Conservation (phyloP, 257 asterid genomes). For the Nicotiana tabacum region DNA sequence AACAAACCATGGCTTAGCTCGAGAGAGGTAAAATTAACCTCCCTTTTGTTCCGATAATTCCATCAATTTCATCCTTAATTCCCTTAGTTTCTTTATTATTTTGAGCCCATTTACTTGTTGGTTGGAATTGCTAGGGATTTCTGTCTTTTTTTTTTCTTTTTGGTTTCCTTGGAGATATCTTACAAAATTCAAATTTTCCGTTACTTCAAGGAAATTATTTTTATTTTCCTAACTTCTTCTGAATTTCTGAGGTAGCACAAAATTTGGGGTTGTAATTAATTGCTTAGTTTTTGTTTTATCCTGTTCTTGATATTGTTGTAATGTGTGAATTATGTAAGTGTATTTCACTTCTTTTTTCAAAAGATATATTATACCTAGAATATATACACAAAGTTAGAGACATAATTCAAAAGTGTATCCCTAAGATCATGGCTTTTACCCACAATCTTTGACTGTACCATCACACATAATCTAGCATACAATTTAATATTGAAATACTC, state of each 20-base stretch:
- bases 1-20: constrained; percentile 57
- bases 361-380: no score
- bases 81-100: not conserved
- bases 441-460: no score
- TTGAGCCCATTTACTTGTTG: not conserved
- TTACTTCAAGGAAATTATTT: not conserved
- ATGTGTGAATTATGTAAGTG: no score
- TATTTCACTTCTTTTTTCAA: no score
- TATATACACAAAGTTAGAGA: no score
- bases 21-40: constrained; percentile 46
- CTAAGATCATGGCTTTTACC: no score
- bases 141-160: not conserved
- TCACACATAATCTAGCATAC: no score
- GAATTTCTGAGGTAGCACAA: not conserved
- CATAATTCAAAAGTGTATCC: no score
- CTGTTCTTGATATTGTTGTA: not conserved
- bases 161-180: not conserved
- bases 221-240: not conserved
- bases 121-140: not conserved
- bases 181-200: not conserved
- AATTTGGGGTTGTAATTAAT: not conserved
- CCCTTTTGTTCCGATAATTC: not conserved
- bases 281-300: not conserved
- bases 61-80: not conserved
- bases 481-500: no score